These are phyloP conservation scores for Sporothrix inflata DNA, from an alignment of 2,329 filamentous ascomycete genomes.

Conservation along the genomic window DNA sequence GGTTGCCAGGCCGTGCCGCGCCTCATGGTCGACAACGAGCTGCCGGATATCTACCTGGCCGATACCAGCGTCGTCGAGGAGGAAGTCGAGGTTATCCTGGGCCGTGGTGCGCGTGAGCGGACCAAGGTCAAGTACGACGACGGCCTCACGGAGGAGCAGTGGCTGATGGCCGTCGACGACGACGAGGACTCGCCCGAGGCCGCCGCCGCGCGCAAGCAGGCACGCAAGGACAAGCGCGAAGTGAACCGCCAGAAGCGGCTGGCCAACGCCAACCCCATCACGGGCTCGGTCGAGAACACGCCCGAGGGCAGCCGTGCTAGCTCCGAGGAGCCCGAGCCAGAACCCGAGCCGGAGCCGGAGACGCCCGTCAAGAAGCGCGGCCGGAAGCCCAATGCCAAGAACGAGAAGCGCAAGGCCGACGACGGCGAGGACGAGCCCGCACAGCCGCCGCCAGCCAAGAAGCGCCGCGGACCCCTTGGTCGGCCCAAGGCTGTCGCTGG, in stretches of 20 bases:
- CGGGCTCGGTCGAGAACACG: conserved; percentile 63
- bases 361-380: conserved; percentile 79
- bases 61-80: conserved; percentile 86
- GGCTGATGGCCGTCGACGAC: conserved; percentile 96
- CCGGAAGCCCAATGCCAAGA: conserved; percentile 72
- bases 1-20: conserved; percentile 70
- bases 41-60: conserved; percentile 90
- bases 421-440: conserved; percentile 76
- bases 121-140: conserved; percentile 96
- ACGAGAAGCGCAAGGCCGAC: conserved; percentile 86
- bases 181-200: conserved; percentile 94
- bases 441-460: conserved; percentile 75
- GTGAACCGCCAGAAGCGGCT: conserved; percentile 71
- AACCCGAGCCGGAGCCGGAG: conserved; percentile 50
- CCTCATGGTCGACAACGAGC: conserved; percentile 82
- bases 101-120: conserved; percentile 91
- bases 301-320: conserved; percentile 79
- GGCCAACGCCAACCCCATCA: conserved; percentile 37
- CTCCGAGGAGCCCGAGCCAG: conserved; percentile 64
- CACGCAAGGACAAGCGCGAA: conserved; percentile 78
- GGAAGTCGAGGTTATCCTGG: conserved; percentile 71
- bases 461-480: conserved; percentile 71
- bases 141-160: conserved; percentile 96
- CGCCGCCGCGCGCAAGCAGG: conserved; percentile 86
- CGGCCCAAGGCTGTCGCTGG: conserved; percentile 63